These are phyloP conservation scores for Colletotrichum sp. DNA, from an alignment of 2,329 filamentous ascomycete genomes.

Conservation along the genomic window DNA sequence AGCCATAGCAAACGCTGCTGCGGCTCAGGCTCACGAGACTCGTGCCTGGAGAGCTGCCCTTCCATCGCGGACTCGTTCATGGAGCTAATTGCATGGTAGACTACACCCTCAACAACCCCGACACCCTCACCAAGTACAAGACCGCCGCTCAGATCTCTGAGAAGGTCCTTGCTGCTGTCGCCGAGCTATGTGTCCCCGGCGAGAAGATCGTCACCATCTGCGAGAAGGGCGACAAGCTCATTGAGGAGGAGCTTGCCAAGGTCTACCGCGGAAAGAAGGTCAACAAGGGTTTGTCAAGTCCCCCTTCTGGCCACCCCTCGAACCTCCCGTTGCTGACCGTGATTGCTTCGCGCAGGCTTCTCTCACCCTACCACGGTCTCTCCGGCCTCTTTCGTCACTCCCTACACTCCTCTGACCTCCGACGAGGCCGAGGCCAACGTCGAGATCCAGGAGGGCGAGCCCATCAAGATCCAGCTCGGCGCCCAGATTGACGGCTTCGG, in stretches of 20 bases:
- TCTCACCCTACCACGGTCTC: conserved; percentile 95
- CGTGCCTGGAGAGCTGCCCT: background rate
- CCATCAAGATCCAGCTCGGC: conserved; percentile 98
- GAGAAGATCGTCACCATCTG: conserved; percentile 94
- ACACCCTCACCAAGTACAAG: conserved; percentile 99
- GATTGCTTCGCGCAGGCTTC: conserved; percentile 64
- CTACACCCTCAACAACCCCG: conserved; percentile 88
- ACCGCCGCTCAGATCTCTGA: conserved; percentile 93
- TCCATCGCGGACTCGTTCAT: background rate
- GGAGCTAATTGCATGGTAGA: conserved; percentile 53
- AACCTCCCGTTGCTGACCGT: conserved; percentile 1
- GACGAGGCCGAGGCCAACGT: conserved; percentile 84
- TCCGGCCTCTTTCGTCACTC: conserved; percentile 91
- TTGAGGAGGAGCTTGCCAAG: conserved; percentile 92
- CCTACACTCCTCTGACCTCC: conserved; percentile 89
- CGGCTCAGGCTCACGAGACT: background rate
- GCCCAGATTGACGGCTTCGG: conserved; percentile 98
- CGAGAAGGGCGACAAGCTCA: conserved; percentile 92
- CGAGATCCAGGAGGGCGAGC: conserved; percentile 82
- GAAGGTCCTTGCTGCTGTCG: conserved; percentile 89
- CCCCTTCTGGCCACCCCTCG: conserved; percentile 2
- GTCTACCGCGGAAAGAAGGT: conserved; percentile 99
- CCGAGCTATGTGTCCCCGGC: conserved; percentile 75
- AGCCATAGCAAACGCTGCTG: background rate
- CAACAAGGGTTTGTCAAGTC: conserved; percentile 71